phyloP scores from a whole-genome alignment of 2,329 filamentous ascomycete genomes.

The Thermothelomyces thermophilus region DNA sequence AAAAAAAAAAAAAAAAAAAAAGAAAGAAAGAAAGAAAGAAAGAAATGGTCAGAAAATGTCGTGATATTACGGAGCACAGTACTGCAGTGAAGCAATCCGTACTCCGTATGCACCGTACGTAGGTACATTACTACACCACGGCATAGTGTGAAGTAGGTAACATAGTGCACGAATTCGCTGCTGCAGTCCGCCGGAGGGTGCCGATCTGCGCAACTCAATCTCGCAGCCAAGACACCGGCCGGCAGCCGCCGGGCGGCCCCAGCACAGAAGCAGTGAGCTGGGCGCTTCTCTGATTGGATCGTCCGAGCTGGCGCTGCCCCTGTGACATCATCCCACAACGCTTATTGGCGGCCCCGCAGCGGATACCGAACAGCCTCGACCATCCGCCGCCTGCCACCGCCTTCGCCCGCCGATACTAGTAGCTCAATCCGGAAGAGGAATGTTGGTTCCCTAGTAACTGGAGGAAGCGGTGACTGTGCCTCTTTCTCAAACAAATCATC shows the following conservation, averaged over 20 bases:
- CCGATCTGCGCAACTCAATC: constrained; percentile 10
- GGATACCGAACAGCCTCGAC: constrained; percentile 8
- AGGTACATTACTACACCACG: no score
- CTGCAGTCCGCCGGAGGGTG: constrained; percentile 3
- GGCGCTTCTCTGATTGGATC: constrained; percentile 3
- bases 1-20: no score
- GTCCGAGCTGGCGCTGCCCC: constrained; percentile 11
- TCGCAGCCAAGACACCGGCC: constrained; percentile 6
- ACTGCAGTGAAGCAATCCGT: no score
- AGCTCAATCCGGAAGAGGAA: constrained; percentile 8
- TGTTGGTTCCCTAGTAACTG: neutral
- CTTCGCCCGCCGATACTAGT: constrained; percentile 8
- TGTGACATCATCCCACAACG: constrained; percentile 23
- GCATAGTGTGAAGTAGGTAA: no score
- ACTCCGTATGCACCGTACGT: no score
- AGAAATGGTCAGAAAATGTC: no score
- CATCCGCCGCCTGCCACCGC: neutral
- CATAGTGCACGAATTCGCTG: no score
- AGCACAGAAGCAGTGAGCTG: neutral
- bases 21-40: no score
- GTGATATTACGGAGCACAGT: no score
- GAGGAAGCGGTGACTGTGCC: constrained; percentile 18
- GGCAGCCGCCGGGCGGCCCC: constrained; percentile 1
- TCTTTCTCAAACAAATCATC: neutral
- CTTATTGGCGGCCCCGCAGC: constrained; percentile 18